Base-by-base conservation (phyloP, 257 asterid genomes). In the Penstemon barbatus region DNA sequence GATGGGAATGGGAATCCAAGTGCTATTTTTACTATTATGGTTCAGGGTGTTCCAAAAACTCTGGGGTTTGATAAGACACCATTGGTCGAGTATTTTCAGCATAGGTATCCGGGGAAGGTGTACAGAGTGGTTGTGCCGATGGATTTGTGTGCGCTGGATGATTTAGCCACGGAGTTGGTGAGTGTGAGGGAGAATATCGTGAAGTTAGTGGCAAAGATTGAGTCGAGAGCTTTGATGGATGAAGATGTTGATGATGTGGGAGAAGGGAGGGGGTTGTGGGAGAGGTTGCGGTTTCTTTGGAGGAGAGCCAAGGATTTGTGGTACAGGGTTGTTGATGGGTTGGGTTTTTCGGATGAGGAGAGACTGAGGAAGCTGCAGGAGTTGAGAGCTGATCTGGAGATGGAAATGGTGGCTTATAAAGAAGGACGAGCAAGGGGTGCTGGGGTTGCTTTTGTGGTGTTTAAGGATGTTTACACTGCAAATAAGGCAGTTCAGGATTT, bases 371-470 rank as follows among this genome's bases (percentile, higher is more conserved):
- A 87, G 81, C 77, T 94, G 84, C 98, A 94, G 77, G 99, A 89
- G 81, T 70, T 57, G 71, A 85, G 99, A 77, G 99, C 99, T 46
- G 97, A 94, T 81, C 74, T 89, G 73, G 99, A 94, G 81, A 94
- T 94, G 99, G 97, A 94, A 82, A 91, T 91, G 99, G 92, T 92
- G 15, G 90, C 96, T 68, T 93, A 93, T 71, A 93, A 90, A 80
- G 97, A 93, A n/a, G 97, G 97, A 43, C 84, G 90, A 40, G 99
- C 99, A 7, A 86, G 81, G 72, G 97, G 99, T 68, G 99, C 97
- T 37, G 98, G 98, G 19, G 98, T 86, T 67, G 97, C 96, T 3
- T 94, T 94, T 76, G 97, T 94, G 66, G 96, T 94, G 74, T 94
- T 94, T 77, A 89, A 89, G 87, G 98, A 94, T 75, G 96, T 89